phyloP scores from a whole-genome alignment of 2,329 filamentous ascomycete genomes.

The Penicillium sp. region DNA sequence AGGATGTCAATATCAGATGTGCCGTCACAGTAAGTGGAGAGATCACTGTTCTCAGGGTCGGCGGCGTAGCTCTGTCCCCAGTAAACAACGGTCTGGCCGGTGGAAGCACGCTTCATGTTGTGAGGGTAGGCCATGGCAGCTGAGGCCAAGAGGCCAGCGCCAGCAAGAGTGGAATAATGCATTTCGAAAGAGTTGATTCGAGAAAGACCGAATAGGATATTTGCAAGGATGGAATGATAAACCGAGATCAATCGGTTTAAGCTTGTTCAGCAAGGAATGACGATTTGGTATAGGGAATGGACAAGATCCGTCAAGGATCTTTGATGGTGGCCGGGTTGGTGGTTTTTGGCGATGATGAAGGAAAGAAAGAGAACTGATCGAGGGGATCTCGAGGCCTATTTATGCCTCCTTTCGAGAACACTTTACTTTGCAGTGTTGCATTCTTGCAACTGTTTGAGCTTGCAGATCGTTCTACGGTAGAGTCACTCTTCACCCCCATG shows the following conservation, averaged over 20 bases:
- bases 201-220: not conserved
- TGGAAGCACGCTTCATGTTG: conserved; percentile 4
- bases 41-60: conserved; percentile 10
- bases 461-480: not conserved
- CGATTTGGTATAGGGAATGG: conserved; percentile 8
- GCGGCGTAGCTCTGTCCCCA: conserved; percentile 10
- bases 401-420: not conserved
- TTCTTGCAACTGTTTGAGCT: conserved; percentile 1
- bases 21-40: conserved; percentile 33
- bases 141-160: conserved; percentile 8
- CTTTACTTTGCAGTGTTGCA: conserved; percentile 1
- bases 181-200: conserved; percentile 1
- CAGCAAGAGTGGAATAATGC: conserved; percentile 12
- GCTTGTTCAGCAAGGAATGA: conserved; percentile 8
- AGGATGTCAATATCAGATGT: conserved; percentile 41
- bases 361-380: not conserved
- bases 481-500: not conserved
- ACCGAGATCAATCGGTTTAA: conserved; percentile 8
- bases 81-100: conserved; percentile 12
- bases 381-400: conserved; percentile 3
- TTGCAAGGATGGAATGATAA: not conserved
- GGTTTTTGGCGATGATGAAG: conserved; percentile 2
- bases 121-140: conserved; percentile 10
- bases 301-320: conserved; percentile 15
- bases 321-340: conserved; percentile 1